Base-by-base conservation (phyloP, 345 rosid genomes). In the Sonneratia alba region DNA sequence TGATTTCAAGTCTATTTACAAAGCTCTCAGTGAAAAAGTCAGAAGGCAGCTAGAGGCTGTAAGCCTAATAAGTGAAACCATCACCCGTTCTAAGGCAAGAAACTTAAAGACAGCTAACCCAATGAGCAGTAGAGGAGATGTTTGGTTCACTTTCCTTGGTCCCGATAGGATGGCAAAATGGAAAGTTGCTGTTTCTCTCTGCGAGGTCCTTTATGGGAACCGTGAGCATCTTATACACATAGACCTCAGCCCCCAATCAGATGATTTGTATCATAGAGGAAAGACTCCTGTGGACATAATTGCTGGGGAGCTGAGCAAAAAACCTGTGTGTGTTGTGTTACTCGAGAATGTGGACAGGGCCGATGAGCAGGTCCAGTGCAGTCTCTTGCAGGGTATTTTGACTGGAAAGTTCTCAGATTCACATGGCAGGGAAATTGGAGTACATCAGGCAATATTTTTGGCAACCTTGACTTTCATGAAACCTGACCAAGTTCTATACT, bases 271-370 rank as follows among this genome's bases (percentile, higher is more conserved):
- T 66, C 75, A 81, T 68, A 83, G 97, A 79, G 97, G 97, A 69
- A 89, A 86, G 76, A 89, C 88, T 1, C 72, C 81, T 64, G 87
- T 86, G 53, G 95, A 91, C 78, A 81, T 81, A 74, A 71, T 91
- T 71, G 85, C 88, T n/a, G 88, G 64, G 64, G 90, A 87, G 80
- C 40, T 91, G 81, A 72, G 77, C 76, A 86, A 79, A 78, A 89
- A 80, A 64, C 95, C 95, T 14, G 53, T 69, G 37, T 85, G 88
- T 37, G 81, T 91, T 36, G 85, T 89, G 21, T 89, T 87, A 71
- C 91, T 91, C 61, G 95, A 91, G 79, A 86, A 89, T 81, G 76
- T 89, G 59, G 92, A 87, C 67, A 83, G 82, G 79, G 90, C 95
- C 12, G 95, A 91, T 70, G 82, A 77, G 68, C 86, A 72, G 76